These are phyloP conservation scores for Vachellia collinsii DNA, from an alignment of 306 rosid species.

Conservation along the genomic window DNA sequence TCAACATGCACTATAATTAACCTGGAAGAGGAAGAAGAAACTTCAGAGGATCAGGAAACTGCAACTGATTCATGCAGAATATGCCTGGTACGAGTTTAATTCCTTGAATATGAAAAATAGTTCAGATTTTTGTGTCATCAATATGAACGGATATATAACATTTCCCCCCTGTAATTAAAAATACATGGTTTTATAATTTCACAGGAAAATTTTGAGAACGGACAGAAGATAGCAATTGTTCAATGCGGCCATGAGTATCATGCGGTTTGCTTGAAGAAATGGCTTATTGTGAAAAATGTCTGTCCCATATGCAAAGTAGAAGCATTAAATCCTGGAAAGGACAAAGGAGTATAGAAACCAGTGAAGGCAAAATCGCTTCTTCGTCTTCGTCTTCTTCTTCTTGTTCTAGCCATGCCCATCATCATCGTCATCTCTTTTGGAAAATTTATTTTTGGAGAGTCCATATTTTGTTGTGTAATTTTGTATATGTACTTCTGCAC, in stretches of 20 bases:
- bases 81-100: constrained; percentile 62
- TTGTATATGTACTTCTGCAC: constrained; percentile 64
- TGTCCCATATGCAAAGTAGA: constrained; percentile 97
- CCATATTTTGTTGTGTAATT: constrained; percentile 38
- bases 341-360: constrained; percentile 39
- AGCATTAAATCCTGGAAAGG: constrained; percentile 57
- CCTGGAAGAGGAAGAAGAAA: constrained; percentile 48
- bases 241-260: constrained; percentile 92
- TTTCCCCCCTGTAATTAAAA: constrained; percentile 3
- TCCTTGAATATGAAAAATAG: background rate
- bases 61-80: constrained; percentile 60
- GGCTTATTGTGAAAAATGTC: constrained; percentile 83
- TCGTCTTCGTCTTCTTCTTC: constrained; percentile 38
- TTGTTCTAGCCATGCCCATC: constrained; percentile 24
- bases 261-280: constrained; percentile 74
- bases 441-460: constrained; percentile 46
- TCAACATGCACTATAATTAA: constrained; percentile 47
- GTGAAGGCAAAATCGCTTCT: constrained; percentile 33
- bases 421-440: constrained; percentile 19
- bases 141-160: background rate
- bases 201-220: constrained; percentile 71
- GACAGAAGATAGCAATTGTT: constrained; percentile 74
- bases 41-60: constrained; percentile 46
- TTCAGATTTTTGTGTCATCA: constrained; percentile 18
- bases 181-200: constrained; percentile 17